Conservation (phyloP, 2,329 filamentous ascomycete genomes). For the Xylariaceae sp. region DNA sequence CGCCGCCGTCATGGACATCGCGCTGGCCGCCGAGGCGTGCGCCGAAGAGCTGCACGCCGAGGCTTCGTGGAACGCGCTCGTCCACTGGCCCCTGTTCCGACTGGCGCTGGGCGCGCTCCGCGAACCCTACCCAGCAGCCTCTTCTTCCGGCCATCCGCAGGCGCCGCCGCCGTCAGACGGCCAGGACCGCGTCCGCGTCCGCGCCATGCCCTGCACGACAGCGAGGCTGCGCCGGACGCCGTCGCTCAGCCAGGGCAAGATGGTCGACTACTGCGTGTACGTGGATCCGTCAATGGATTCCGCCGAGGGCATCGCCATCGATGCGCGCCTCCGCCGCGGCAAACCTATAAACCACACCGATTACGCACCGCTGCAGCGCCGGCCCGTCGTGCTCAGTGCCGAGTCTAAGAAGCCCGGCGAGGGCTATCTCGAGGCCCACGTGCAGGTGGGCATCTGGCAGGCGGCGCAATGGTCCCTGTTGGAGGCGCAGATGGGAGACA, state of each 20-base stretch:
- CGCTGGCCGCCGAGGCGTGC: slow-evolving; percentile 4
- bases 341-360: slow-evolving; percentile 11
- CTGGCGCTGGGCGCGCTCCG: slow-evolving; percentile 4
- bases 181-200: no score
- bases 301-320: slow-evolving; percentile 3
- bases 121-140: slow-evolving; percentile 5
- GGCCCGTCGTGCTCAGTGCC: slow-evolving; percentile 11
- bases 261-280: slow-evolving; percentile 9
- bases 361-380: slow-evolving; percentile 7
- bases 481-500: no score
- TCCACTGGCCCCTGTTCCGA: slow-evolving; percentile 6
- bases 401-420: slow-evolving; percentile 14
- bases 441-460: slow-evolving; percentile 15
- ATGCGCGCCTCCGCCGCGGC: slow-evolving; percentile 1
- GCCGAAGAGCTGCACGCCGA: slow-evolving; percentile 5
- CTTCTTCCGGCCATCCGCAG: slow-evolving; percentile 2
- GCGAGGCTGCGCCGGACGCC: no score
- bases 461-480: slow-evolving; percentile 16
- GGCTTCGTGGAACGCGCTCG: slow-evolving; percentile 7
- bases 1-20: slow-evolving; percentile 3
- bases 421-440: slow-evolving; percentile 6
- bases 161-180: no score
- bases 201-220: no score
- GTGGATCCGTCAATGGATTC: slow-evolving; percentile 3
- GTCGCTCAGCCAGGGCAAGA: no score